Evolutionary conservation across 2,329 filamentous ascomycete species (phyloP), one percentile per base, ranked within the genome.

Genomic region (Claviceps quebecensis): DNA sequence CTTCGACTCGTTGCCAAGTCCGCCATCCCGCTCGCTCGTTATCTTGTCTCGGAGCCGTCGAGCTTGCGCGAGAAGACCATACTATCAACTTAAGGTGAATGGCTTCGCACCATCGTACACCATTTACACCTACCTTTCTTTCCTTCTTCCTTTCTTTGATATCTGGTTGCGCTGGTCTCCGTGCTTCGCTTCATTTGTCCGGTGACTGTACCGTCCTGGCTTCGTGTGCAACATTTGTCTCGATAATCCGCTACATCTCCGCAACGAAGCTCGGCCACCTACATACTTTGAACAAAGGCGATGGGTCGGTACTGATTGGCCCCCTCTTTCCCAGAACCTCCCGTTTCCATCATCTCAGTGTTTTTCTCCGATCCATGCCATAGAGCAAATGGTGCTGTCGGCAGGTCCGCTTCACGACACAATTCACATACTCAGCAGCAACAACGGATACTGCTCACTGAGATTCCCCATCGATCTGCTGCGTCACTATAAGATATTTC

Each of bases 361-460:
- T n/a, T 26, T 26, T 26, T 43, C 13, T 41, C 36, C 29, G n/a
- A 40, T 26, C 5, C 44, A 43, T 3, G 73, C 72, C 70, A 72
- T 73, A 66, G 65, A 65, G 67, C 70, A 68, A 73, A 66, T 57
- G 65, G 69, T 69, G 68, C 63, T 62, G 54, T 64, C 68, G 69
- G 69, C 69, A 55, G 69, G 67, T 56, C 69, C 67, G 66, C 56
- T 36, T 51, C 57, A 52, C 49, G 39, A 22, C 13, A 17, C 39
- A 48, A 34, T 51, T 51, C 34, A 49, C 50, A 38, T 43, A 34
- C 29, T 13, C 39, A 36, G n/a, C 38, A 39, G 38, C 26, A 47
- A 36, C n/a, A 36, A 41, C 34, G 8, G 39, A 4, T 3, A 9
- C 16, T 26, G 14, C 26, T 53, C 48, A 29, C 11, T 47, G 13